phyloP scores from a whole-genome alignment of 2,329 filamentous ascomycete genomes.

The Aspergillus nomiae region DNA sequence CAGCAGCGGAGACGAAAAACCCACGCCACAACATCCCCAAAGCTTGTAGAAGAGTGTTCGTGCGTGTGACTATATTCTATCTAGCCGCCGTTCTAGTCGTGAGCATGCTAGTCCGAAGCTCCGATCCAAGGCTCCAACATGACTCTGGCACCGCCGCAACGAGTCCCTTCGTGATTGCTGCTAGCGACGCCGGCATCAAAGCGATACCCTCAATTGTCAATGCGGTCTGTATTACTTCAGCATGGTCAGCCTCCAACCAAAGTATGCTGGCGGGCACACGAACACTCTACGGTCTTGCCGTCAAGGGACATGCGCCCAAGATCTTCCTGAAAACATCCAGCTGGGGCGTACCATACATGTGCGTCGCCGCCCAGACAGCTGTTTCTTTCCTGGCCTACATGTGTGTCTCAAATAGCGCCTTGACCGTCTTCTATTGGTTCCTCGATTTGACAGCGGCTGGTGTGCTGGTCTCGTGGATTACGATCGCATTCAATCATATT shows the following conservation, averaged over 20 bases:
- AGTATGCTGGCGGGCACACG: slow-evolving; percentile 60
- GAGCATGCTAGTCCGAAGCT: slow-evolving; percentile 61
- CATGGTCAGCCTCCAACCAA: slow-evolving; percentile 70
- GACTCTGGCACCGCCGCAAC: slow-evolving; percentile 32
- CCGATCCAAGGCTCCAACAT: slow-evolving; percentile 40
- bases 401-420: slow-evolving; percentile 49
- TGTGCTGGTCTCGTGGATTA: slow-evolving; percentile 65
- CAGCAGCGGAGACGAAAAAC: slow-evolving; percentile 58
- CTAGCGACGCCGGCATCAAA: slow-evolving; percentile 65
- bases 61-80: slow-evolving; percentile 61
- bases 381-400: slow-evolving; percentile 51
- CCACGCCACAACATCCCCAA: slow-evolving; percentile 57
- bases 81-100: slow-evolving; percentile 58
- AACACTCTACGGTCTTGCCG: slow-evolving; percentile 50
- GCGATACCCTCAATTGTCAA: slow-evolving; percentile 74
- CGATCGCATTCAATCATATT: slow-evolving; percentile 62
- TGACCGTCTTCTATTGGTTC: slow-evolving; percentile 68
- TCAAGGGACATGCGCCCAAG: slow-evolving; percentile 55
- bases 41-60: slow-evolving; percentile 58
- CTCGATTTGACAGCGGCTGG: slow-evolving; percentile 63
- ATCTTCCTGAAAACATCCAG: slow-evolving; percentile 44
- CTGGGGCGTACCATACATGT: slow-evolving; percentile 49
- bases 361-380: slow-evolving; percentile 42
- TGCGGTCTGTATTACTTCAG: slow-evolving; percentile 72
- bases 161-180: slow-evolving; percentile 71